Base-by-base conservation (phyloP, 1,284 basidiomycete species). In the Apiotrichum siamense region DNA sequence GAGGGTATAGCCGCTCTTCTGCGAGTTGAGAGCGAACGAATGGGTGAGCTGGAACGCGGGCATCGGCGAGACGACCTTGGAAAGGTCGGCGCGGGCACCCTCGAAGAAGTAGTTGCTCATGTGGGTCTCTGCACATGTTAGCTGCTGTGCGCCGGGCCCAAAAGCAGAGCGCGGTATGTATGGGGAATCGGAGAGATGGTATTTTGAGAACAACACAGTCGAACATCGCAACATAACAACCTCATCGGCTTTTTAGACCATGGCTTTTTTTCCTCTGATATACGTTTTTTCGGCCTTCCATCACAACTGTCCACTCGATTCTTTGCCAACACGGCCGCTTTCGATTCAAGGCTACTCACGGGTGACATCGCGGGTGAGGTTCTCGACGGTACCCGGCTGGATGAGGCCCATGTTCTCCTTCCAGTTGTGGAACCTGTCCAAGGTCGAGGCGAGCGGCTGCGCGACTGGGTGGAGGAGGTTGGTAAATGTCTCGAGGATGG, bases 21-120 rank as follows among this genome's bases (percentile, higher is more conserved):
- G 82, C 71, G 82, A 54, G 36, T 72, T 73, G 46, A 75, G 68
- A 50, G 85, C 80, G 77, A 99, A 97, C 36, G 91, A 89, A 75
- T 99, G 96, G 54, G 92, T 93, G 67, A 97, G 87, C 79, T 97
- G 93, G 83, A 98, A 99, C 50, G 89, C 85, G 27, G 96, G 96
- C 75, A 85, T 91, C 72, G 88, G 81, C 50, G 90, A 96, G 62
- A 98, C 79, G 61, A 83, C 86, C 78, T 98, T 99, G 54, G 90
- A 87, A 63, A 98, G 79, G 77, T 99, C 96, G 44, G 96, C 96
- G 64, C 93, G 82, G 20, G 80, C 94, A 59, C 96, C 96, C 78
- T 99, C 96, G 74, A 97, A 98, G 70, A 93, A 84, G 76, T 87
- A 94, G 79, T 97, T 97, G 56, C 85, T 87, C 56, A 97, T 77